These are phyloP conservation scores for Achaetomium macrosporum DNA, from an alignment of 2,329 filamentous ascomycete species.

Conservation along the genomic window DNA sequence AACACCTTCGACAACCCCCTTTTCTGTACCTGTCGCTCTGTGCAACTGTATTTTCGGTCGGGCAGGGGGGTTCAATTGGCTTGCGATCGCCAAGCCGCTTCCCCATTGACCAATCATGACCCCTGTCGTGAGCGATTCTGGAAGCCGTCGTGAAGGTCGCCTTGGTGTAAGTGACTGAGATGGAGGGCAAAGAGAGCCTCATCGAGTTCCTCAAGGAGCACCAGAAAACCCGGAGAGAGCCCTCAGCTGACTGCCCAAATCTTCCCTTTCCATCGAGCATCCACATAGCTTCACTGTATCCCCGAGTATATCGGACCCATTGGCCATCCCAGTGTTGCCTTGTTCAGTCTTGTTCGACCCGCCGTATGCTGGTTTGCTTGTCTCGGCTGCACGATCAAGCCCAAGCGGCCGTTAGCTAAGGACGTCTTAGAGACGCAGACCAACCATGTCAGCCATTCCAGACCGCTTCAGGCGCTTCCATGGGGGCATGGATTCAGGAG, in stretches of 20 bases:
- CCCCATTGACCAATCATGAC: slow-evolving; percentile 18
- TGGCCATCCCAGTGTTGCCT: slow-evolving; percentile 14
- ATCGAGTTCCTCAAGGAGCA: slow-evolving; percentile 2
- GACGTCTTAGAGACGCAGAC: slow-evolving; percentile 8
- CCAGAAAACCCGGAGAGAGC: slow-evolving; percentile 14
- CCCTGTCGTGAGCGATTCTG: slow-evolving; percentile 12
- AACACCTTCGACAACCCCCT: not conserved
- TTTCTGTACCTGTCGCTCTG: not conserved
- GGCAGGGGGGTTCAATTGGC: slow-evolving; percentile 10
- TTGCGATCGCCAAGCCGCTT: not conserved
- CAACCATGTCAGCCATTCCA: slow-evolving; percentile 15
- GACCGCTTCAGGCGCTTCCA: slow-evolving; percentile 9
- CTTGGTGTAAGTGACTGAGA: slow-evolving; percentile 6
- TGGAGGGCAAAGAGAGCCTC: slow-evolving; percentile 9
- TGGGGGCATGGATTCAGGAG: slow-evolving; percentile 2
- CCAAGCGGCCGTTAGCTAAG: slow-evolving; percentile 10
- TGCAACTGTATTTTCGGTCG: slow-evolving; percentile 10
- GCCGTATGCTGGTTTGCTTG: slow-evolving; percentile 13
- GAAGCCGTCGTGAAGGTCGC: not conserved
- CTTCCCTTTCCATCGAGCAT: slow-evolving; percentile 9
- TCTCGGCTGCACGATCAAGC: slow-evolving; percentile 14
- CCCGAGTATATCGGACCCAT: slow-evolving; percentile 5
- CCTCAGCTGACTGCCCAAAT: slow-evolving; percentile 9
- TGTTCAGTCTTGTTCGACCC: slow-evolving; percentile 14
- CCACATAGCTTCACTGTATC: slow-evolving; percentile 12